phyloP scores from a whole-genome alignment of 2,329 filamentous ascomycete species.

The Acephala macrosclerotiorum region DNA sequence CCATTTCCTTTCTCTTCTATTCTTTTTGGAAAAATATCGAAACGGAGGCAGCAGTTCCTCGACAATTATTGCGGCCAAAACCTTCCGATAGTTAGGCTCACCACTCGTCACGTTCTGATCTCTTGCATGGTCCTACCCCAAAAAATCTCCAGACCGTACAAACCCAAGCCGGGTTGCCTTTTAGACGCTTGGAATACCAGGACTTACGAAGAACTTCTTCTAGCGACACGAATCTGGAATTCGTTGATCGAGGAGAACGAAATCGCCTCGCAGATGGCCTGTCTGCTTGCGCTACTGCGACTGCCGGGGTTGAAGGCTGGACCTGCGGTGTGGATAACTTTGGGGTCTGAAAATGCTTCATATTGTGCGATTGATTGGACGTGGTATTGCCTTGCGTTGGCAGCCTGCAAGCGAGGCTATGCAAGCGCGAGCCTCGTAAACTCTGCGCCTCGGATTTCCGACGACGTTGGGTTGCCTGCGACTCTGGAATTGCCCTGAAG shows the following conservation, averaged over 20 bases:
- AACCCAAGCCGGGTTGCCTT: not conserved
- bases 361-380: not conserved
- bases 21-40: not conserved
- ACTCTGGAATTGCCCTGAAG: too few species aligned
- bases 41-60: too few species aligned
- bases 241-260: not conserved
- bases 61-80: too few species aligned
- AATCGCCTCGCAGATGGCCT: not conserved
- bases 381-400: not conserved
- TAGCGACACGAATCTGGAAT: too few species aligned
- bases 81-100: too few species aligned
- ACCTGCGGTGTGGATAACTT: not conserved
- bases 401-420: slow-evolving; percentile 1
- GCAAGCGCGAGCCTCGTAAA: not conserved
- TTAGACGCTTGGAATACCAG: slow-evolving; percentile 37
- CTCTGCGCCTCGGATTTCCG: not conserved
- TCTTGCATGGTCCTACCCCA: not conserved
- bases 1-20: not conserved
- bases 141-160: not conserved
- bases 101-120: not conserved
- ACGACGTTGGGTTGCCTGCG: not conserved
- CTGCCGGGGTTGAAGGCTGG: not conserved
- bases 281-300: not conserved
- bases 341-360: not conserved
- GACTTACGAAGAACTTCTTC: slow-evolving; percentile 42